Conservation (phyloP, 2,329 filamentous ascomycete genomes). For the Fusarium sp. region DNA sequence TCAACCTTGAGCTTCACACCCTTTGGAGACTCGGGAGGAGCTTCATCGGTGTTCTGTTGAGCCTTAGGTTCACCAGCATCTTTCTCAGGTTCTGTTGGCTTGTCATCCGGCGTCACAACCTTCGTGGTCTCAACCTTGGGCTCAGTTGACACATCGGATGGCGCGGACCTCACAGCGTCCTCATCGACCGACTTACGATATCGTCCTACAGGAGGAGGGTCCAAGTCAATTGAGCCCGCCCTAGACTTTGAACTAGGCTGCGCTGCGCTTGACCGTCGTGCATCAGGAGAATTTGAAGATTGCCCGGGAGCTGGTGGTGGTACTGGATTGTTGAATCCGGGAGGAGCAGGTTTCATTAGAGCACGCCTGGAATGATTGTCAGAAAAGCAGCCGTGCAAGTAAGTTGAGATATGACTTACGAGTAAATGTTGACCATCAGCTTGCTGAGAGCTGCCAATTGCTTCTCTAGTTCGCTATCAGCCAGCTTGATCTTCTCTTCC, state of each 20-base stretch:
- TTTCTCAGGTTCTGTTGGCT: background rate
- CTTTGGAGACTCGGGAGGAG: background rate
- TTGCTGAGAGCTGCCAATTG: constrained; percentile 43
- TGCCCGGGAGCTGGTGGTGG: constrained; percentile 27
- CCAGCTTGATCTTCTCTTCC: constrained; percentile 46
- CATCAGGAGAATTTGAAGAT: background rate
- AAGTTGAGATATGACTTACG: constrained; percentile 35
- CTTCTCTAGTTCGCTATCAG: constrained; percentile 45
- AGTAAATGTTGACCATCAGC: constrained; percentile 49
- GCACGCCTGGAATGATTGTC: constrained; percentile 35
- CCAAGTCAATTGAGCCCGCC: constrained; percentile 3
- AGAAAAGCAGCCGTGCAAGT: background rate
- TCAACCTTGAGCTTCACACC: constrained; percentile 6
- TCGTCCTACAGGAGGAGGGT: constrained; percentile 23
- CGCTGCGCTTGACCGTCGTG: background rate
- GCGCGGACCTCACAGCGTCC: background rate
- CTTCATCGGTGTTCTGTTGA: background rate
- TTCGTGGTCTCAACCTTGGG: background rate
- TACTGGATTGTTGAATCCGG: constrained; percentile 15
- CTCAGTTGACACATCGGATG: background rate
- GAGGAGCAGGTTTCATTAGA: constrained; percentile 44
- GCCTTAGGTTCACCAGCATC: background rate
- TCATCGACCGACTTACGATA: constrained; percentile 2
- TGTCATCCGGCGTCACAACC: background rate
- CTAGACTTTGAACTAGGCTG: background rate